Evolutionary conservation across 768 basidiomycete genomes (phyloP), one percentile per base, ranked within the genome.

Genomic region (Omphalotus guepiniiformis): DNA sequence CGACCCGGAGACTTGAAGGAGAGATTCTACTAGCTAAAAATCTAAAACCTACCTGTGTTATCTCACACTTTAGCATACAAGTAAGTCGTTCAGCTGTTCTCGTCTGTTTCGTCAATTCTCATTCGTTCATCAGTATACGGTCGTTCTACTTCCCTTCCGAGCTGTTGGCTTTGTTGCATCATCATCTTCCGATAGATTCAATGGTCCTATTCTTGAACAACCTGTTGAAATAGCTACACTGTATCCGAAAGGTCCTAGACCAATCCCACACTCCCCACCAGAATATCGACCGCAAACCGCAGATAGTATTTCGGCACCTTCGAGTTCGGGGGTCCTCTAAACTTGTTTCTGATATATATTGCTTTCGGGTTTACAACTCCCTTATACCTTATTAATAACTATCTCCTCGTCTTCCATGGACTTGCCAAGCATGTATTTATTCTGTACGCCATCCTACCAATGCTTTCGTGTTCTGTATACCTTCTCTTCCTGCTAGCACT

Each of bases 11-110:
- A 40, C 40, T 72, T 34, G 60, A 60, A 45, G 70, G 72, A 1
- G 72, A 73, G 53, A 53, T 73, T 22, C 67, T 68, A 29, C 56
- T 74, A 16, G 57, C 56, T 38, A 50, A 50, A 23, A 65, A 67
- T 34, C 49, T 66, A 37, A 70, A 66, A 50, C 64, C 70, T 16
- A 64, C 72, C 3, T 64, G 67, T 22, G 55, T 61, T 2, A 70
- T 74, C 43, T 67, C 59, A 8, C 59, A 67, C 39, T 71, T 74
- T 52, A 54, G 61, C 37, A 61, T 71, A 38, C 62, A 69, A 65
- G 72, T 72, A 35, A 6, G 57, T 15, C 2, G 25, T 38, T 16
- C 32, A 22, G 2, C 25, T 21, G 29, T 15, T 37, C 18, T 3
- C 19, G 8, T n/a, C 21, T 22, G 19, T 6, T 32, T 32, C n/a